Base-by-base conservation (phyloP, 2,329 filamentous ascomycete genomes). In the Hypoxylon sp. region DNA sequence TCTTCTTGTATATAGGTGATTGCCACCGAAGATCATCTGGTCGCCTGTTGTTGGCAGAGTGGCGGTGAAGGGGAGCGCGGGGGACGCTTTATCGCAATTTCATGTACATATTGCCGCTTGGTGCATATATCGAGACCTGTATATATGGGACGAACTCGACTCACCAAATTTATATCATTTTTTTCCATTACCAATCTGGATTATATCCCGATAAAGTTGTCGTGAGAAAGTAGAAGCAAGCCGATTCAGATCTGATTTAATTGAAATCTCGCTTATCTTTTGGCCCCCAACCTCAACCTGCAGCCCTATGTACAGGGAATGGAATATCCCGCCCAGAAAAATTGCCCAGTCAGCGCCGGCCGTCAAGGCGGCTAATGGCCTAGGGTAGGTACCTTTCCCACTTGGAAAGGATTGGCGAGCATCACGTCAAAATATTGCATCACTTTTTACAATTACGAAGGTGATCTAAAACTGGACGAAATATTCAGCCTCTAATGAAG, bases 1-100 rank as follows among this genome's bases (percentile, higher is more conserved):
- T 74, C 78, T 50, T 63, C 51, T 50, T 67, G 64, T 51, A 52
- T 25, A 63, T 67, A 60, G 46, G 46, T 25, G 39, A 29, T 63
- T 27, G 53, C 54, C 30, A 23, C 23, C 23, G 50, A 51, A 50
- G 53, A 50, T 16, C 34, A 37, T 50, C 11, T 32, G 8, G n/a
- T 32, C 39, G 41, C 21, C 34, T 37, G 16, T 11, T 19, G 29
- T 34, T 23, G 19, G 48, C 34, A 34, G 25, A 11, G 53, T 56
- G 30, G 57, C 27, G 21, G 57, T 57, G 19, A 37, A 37, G 4
- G 12, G 29, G 29, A 30, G 29, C 1, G 29, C 5, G 29, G 1
- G 30, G 32, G 37, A 25, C 14, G 39, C 14, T 32, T 23, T 58
- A 23, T 47, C 25, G 21, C 29, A 50, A 39, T 61, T 67, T 57